Evolutionary conservation across 306 rosid genomes (phyloP), one percentile per base, ranked within the genome.

Genomic region (Carpinus viminea): DNA sequence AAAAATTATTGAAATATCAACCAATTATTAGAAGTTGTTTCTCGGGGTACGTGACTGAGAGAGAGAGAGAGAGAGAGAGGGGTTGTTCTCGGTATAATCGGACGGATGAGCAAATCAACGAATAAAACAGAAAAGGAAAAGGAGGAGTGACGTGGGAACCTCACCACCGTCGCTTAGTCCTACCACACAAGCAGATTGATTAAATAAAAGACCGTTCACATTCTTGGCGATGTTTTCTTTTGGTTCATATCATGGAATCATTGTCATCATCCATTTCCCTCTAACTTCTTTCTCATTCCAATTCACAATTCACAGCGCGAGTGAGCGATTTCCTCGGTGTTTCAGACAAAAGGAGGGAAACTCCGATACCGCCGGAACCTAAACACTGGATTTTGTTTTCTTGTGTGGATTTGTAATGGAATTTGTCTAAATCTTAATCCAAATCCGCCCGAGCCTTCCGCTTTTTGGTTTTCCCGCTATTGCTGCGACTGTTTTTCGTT

Each of bases 151-250:
- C 91, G 93, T 92, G 97, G 91, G 74, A 20, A 51, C 68, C 64
- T 81, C 74, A 85, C n/a, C 83, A 78, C 91, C 94, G 89, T 88
- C 77, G 10, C 61, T 79, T 87, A 68, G 76, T 79, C 60, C 84
- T 85, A 87, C 21, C 72, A 43, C 43, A 41, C 53, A 9, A n/a
- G n/a, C 59, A 17, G 1, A 9, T 18, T 38, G 9, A 17, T 18
- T 73, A 11, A 50, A n/a, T 46, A 24, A 10, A 55, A 1, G 61
- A 55, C 24, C 61, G 61, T 18, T 7, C 61, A 18, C 61, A 8
- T 55, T 2, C 26, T 3, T 55, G 61, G 15, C 12, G 15, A 48
- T 48, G 45, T 6, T 12, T 17, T 12, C 57, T 5, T 2, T 53
- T 53, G 21, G 5, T 53, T 53, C 7, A 53, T 53, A 4, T 59